Percentiles rank a stretch among this genome's conserved stretches.
These are phyloP conservation scores for Pseudonitzschia multiseries DNA, from an alignment of 108 stramenopile genomes.

Conservation along the genomic window DNA sequence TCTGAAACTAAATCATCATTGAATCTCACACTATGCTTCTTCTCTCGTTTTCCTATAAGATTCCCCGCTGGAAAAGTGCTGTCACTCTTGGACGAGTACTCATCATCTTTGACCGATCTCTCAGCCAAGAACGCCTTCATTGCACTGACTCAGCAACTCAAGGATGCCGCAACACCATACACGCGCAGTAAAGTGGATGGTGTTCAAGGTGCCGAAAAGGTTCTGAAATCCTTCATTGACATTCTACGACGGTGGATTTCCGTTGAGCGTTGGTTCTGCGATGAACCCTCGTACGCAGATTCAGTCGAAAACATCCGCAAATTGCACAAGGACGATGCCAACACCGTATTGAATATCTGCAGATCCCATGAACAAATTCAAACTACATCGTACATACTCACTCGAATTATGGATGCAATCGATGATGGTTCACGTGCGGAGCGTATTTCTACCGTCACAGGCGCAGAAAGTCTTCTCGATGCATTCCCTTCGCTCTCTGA, in stretches of 20 bases:
- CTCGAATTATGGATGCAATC: slow-evolving; percentile 82
- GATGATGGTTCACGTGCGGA: slow-evolving; percentile 66
- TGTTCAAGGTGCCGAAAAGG: slow-evolving; percentile 83
- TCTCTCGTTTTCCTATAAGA: slow-evolving; percentile 21
- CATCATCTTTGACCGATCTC: slow-evolving; percentile 47
- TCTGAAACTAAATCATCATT: not conserved
- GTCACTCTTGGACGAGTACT: slow-evolving; percentile 46
- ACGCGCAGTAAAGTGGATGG: slow-evolving; percentile 55
- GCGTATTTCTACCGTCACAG: slow-evolving; percentile 63
- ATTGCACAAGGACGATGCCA: slow-evolving; percentile 63
- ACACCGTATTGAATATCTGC: slow-evolving; percentile 77
- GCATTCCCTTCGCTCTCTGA: slow-evolving; percentile 88
- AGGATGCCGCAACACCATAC: slow-evolving; percentile 71
- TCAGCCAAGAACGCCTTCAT: slow-evolving; percentile 65
- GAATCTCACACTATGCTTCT: not conserved
- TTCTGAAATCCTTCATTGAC: slow-evolving; percentile 56
- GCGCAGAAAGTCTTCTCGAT: slow-evolving; percentile 73
- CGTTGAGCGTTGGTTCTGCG: slow-evolving; percentile 88
- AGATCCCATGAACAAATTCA: slow-evolving; percentile 82
- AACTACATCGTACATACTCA: slow-evolving; percentile 69
- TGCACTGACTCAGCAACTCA: slow-evolving; percentile 64
- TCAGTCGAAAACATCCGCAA: slow-evolving; percentile 87
- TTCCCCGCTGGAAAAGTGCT: slow-evolving; percentile 80
- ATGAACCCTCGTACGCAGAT: slow-evolving; percentile 85
- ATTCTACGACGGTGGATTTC: slow-evolving; percentile 81